A percentile compares a stretch with the other conserved stretches of the same genome.
Conservation (phyloP, 1,139 yeast genomes). For the Chernovozyma aurita region DNA sequence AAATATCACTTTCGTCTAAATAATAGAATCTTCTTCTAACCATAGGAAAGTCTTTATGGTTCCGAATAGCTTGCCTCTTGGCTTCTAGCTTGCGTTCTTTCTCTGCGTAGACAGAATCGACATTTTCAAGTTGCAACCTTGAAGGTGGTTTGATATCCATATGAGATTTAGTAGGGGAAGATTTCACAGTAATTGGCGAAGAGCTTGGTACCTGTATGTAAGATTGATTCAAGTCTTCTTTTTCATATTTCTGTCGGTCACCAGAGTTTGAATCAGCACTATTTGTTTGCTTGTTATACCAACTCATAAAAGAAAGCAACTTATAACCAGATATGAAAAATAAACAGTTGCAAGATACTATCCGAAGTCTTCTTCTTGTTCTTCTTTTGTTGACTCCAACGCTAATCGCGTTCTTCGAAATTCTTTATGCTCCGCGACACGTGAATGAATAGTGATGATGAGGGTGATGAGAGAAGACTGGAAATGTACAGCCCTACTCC, state of each 20-base stretch:
- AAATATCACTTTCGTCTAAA: conserved; percentile 46
- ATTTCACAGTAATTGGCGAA: conserved; percentile 26
- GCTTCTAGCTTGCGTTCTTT: conserved; percentile 29
- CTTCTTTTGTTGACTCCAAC: no score
- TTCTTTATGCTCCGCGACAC: no score
- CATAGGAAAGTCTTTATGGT: conserved; percentile 44
- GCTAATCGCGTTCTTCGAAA: no score
- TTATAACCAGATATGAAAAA: not conserved
- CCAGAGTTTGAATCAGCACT: conserved; percentile 13
- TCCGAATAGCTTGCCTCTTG: conserved; percentile 36
- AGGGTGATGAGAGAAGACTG: no score
- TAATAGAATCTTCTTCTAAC: conserved; percentile 45
- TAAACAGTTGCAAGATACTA: not conserved
- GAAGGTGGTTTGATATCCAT: conserved; percentile 12
- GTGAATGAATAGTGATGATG: no score
- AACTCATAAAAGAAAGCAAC: conserved; percentile 20
- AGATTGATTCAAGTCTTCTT: not conserved
- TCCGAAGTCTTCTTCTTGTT: no score
- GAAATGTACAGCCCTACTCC: no score
- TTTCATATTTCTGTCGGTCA: not conserved
- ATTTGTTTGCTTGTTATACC: conserved; percentile 20
- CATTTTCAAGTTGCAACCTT: conserved; percentile 8
- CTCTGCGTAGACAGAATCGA: conserved; percentile 14
- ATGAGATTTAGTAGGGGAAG: conserved; percentile 19
- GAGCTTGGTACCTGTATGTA: conserved; percentile 36